Evolutionary conservation across 202 grass and related monocot genomes (phyloP).

Genomic region (Cymbopogon flexuosus): DNA sequence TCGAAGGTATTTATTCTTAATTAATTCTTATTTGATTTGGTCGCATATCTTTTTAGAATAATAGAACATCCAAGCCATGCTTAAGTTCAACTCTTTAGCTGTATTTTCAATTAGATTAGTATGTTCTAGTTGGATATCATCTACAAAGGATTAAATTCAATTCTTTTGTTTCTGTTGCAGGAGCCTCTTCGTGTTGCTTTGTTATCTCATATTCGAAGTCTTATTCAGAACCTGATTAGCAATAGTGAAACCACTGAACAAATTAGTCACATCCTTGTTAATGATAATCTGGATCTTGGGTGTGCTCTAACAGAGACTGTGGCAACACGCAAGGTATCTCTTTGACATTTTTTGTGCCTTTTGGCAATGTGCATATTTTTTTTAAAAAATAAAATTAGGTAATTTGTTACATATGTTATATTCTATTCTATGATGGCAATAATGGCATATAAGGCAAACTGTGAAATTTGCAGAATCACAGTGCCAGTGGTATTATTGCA

Average conservation of each 20-base stretch:
- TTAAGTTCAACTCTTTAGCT: background rate
- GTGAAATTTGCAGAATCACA: slow-evolving; percentile 19
- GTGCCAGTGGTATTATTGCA: slow-evolving; percentile 24
- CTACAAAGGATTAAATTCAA: slow-evolving; percentile 1
- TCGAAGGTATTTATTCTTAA: slow-evolving; percentile 64
- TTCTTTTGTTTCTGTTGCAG: slow-evolving; percentile 39
- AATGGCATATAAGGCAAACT: background rate
- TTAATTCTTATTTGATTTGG: slow-evolving; percentile 1
- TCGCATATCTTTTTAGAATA: background rate
- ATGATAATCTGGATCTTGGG: slow-evolving; percentile 96
- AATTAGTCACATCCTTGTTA: slow-evolving; percentile 75
- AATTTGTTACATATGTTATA: slow-evolving; percentile 1
- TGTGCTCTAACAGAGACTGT: slow-evolving; percentile 94
- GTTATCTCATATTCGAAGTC: slow-evolving; percentile 72
- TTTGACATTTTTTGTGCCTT: background rate
- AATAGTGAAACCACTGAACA: slow-evolving; percentile 69
- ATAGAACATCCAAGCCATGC: background rate
- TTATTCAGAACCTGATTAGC: slow-evolving; percentile 75
- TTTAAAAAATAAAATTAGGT: background rate
- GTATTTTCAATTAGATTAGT: background rate
- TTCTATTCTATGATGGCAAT: background rate
- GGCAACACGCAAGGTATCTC: slow-evolving; percentile 78
- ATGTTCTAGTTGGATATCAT: background rate
- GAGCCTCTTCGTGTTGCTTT: slow-evolving; percentile 87
- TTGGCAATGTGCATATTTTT: background rate